Base-by-base conservation (phyloP, 345 rosid species). In the Boechera divaricarpa region DNA sequence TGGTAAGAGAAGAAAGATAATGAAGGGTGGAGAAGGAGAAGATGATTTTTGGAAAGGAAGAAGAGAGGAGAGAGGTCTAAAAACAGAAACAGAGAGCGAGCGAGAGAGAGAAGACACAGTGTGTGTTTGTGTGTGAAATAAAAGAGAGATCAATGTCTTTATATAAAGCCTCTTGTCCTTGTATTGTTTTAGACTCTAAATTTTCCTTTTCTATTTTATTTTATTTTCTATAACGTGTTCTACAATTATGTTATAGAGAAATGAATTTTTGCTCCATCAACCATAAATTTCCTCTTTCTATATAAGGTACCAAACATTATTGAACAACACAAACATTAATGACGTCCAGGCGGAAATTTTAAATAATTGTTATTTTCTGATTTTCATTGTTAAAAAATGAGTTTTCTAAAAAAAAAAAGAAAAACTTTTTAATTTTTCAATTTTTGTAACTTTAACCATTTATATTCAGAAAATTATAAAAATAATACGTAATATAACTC, bases 11-110 rank as follows among this genome's bases (percentile, higher is more conserved):
- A 44, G 82, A 72, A 62, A 57, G 71, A 56, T 48, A 77, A 63
- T 64, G 76, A 48, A 70, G 36, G 70, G 71, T 13, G 38, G 79
- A 80, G 84, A 77, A 80, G 82, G 74, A 76, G 83, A 76, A 24
- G 29, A 66, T 78, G 60, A 2, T 6, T 63, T 51, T 26, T 26
- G 63, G 38, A 80, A 57, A 28, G n/a, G 11, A 52, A 49, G 66
- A 59, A 61, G 67, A 45, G 77, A 74, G 21, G 42, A 71, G 60
- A 61, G 57, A 61, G 41, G 75, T 36, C 54, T 58, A 18, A 56
- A 62, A 35, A 41, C 70, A 38, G 70, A 60, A 29, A 63, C 35
- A 73, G 56, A 44, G 9, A 35, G 38, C 7, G 38, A 38, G 77
- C 33, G 57, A 49, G 62, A 54, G 52, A 62, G 73, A 60, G 81